A percentile compares a stretch with the other conserved stretches of the same genome.
Evolutionary conservation across 768 basidiomycete species (phyloP).

Genomic region (Hericium rajendrae): DNA sequence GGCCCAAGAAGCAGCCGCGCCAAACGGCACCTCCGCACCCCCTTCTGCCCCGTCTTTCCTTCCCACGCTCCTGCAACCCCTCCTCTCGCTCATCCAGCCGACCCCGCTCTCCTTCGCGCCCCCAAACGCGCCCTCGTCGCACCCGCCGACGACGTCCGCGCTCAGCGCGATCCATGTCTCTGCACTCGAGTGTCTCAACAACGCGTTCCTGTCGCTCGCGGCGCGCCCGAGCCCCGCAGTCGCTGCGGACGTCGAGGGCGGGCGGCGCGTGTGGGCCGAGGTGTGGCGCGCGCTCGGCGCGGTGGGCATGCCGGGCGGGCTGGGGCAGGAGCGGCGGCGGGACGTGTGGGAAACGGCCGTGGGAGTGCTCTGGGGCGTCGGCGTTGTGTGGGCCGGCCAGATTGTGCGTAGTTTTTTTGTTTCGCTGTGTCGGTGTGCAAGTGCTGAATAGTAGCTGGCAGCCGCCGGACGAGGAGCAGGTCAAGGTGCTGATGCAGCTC

Average conservation of each 20-base stretch:
- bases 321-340: slow-evolving; percentile 57
- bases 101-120: slow-evolving; percentile 80
- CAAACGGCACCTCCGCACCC: background rate
- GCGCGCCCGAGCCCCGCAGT: slow-evolving; percentile 33
- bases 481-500: slow-evolving; percentile 55
- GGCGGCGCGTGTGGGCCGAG: slow-evolving; percentile 49
- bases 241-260: slow-evolving; percentile 37
- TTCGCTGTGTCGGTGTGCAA: background rate
- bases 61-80: slow-evolving; percentile 54
- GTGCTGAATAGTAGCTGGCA: slow-evolving; percentile 15
- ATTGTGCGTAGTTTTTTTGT: slow-evolving; percentile 52
- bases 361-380: slow-evolving; percentile 86
- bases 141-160: slow-evolving; percentile 84
- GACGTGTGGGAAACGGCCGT: slow-evolving; percentile 75
- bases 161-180: slow-evolving; percentile 77
- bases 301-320: slow-evolving; percentile 47
- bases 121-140: slow-evolving; percentile 52
- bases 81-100: slow-evolving; percentile 62
- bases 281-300: slow-evolving; percentile 54
- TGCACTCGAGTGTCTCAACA: slow-evolving; percentile 85
- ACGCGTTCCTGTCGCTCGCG: slow-evolving; percentile 71
- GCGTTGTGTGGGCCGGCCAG: slow-evolving; percentile 59
- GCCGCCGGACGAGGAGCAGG: slow-evolving; percentile 52
- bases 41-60: slow-evolving; percentile 31
- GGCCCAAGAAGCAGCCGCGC: slow-evolving; percentile 14